Evolutionary conservation across 2,329 filamentous ascomycete genomes (phyloP).

Genomic region (Kalmusia sp.): DNA sequence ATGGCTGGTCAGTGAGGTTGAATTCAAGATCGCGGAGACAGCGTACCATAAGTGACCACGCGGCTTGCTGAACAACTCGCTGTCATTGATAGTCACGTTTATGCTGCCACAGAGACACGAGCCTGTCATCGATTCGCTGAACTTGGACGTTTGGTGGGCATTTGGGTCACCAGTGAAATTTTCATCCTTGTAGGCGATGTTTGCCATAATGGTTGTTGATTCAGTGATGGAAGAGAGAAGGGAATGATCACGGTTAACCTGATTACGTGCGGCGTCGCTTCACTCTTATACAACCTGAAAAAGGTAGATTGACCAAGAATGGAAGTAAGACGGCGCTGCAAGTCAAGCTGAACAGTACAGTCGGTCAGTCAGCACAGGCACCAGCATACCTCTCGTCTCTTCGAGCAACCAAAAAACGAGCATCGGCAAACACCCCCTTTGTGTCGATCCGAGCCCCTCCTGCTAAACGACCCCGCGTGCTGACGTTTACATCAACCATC

Average conservation of each 20-base stretch:
- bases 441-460: conserved; percentile 4
- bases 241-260: too few relatives aligned
- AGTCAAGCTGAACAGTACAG: too few relatives aligned
- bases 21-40: neutral
- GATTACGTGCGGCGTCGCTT: too few relatives aligned
- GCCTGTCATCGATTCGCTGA: conserved; percentile 45
- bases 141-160: conserved; percentile 39
- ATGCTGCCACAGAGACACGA: conserved; percentile 57
- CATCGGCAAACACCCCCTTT: too few relatives aligned
- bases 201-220: neutral
- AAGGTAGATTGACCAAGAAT: too few relatives aligned
- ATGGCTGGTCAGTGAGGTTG: neutral
- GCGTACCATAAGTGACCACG: conserved; percentile 45
- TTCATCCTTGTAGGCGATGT: neutral
- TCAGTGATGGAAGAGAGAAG: neutral
- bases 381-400: neutral
- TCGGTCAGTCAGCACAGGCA: neutral
- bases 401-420: too few relatives aligned
- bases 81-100: conserved; percentile 57
- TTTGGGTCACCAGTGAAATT: conserved; percentile 50
- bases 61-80: conserved; percentile 43
- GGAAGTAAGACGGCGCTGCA: too few relatives aligned
- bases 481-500: neutral
- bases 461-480: neutral
- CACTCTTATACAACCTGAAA: too few relatives aligned